These are phyloP conservation scores for Tephrocybe rancida DNA, from an alignment of 768 basidiomycete species.

Conservation along the genomic window DNA sequence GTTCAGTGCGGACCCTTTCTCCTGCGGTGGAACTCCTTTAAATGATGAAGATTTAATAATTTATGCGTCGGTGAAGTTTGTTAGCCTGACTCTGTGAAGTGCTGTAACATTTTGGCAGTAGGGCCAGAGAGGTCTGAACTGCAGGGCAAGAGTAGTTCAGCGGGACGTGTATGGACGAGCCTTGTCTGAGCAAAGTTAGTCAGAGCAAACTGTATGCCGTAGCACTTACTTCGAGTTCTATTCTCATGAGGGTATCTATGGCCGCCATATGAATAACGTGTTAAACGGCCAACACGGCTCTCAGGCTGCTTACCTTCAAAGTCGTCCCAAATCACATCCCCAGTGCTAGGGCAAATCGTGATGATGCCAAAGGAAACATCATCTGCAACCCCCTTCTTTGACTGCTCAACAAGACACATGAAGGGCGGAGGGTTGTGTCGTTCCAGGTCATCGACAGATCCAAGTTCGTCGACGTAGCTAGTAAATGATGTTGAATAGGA, in stretches of 20 bases:
- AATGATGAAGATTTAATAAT: conserved; percentile 8
- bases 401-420: conserved; percentile 76
- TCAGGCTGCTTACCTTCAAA: conserved; percentile 62
- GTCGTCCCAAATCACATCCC: conserved; percentile 92
- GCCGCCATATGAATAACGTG: too few relatives aligned
- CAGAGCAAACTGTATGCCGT: not conserved
- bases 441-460: conserved; percentile 65
- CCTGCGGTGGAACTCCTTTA: conserved; percentile 38
- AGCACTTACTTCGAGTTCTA: conserved; percentile 77
- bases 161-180: conserved; percentile 81
- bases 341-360: conserved; percentile 82
- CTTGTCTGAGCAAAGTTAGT: conserved; percentile 59
- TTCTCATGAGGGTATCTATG: conserved; percentile 81
- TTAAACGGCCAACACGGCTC: not conserved
- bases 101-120: conserved; percentile 74
- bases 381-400: conserved; percentile 22
- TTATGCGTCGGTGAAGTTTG: not conserved
- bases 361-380: conserved; percentile 69
- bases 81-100: conserved; percentile 62
- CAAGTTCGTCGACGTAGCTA: conserved; percentile 85
- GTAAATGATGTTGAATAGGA: not conserved
- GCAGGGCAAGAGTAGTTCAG: conserved; percentile 74
- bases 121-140: conserved; percentile 61
- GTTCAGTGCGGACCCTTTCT: conserved; percentile 62
- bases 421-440: conserved; percentile 61